phyloP scores from a whole-genome alignment of 2,329 filamentous ascomycete species.

The Penicillium sp. region DNA sequence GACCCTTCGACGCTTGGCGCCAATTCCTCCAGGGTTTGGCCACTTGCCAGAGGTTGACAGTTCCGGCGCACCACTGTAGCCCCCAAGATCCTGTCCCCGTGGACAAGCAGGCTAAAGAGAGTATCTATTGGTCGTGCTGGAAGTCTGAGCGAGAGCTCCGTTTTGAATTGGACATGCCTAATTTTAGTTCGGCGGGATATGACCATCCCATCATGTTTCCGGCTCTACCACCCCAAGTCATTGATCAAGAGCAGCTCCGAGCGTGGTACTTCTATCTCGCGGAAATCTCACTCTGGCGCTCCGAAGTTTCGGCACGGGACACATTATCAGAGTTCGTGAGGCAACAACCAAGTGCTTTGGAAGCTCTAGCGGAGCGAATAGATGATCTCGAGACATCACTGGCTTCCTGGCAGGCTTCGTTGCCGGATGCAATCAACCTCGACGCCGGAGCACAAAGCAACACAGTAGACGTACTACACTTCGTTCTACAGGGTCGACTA shows the following conservation, averaged over 20 bases:
- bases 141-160: not conserved
- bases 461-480: not conserved
- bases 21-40: not conserved
- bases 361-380: not conserved
- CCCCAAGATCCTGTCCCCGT: not conserved
- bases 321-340: not conserved
- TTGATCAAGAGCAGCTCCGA: conserved; percentile 2
- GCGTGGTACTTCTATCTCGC: not conserved
- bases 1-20: not conserved
- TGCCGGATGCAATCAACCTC: conserved; percentile 1
- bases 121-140: not conserved
- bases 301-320: not conserved
- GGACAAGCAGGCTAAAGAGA: conserved; percentile 1
- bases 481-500: not conserved
- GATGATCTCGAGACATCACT: not conserved
- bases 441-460: not conserved
- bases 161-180: not conserved
- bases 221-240: not conserved
- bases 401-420: conserved; percentile 1
- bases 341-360: conserved; percentile 1
- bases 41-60: not conserved
- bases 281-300: not conserved
- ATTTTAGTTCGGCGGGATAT: not conserved
- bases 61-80: not conserved
- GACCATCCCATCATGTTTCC: conserved; percentile 1